A percentile compares a stretch with the other conserved stretches of the same genome.
Evolutionary conservation across 768 basidiomycete genomes (phyloP).

Genomic region (Phylloporus arenicola): DNA sequence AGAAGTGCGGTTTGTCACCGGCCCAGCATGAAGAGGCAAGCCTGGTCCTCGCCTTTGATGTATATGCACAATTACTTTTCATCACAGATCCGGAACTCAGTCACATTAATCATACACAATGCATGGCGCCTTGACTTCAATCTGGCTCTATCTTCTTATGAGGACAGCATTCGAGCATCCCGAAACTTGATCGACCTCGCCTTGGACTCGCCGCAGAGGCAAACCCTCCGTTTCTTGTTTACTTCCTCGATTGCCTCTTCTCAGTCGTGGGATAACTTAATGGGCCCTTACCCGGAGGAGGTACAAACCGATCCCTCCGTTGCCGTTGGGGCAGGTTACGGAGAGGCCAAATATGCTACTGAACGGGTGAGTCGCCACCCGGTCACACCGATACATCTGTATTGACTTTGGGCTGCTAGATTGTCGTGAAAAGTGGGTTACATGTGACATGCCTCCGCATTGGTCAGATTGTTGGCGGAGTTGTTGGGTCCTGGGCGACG

Average conservation of each 20-base stretch:
- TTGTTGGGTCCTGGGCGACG: too few relatives aligned
- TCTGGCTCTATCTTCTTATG: conserved; percentile 37
- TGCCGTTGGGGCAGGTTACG: conserved; percentile 39
- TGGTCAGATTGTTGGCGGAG: too few relatives aligned
- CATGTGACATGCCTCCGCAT: conserved; percentile 28
- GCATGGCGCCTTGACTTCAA: conserved; percentile 45
- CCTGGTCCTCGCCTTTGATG: too few relatives aligned
- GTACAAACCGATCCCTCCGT: conserved; percentile 27
- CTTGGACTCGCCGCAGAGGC: conserved; percentile 19
- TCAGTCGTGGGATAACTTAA: conserved; percentile 25
- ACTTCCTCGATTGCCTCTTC: conserved; percentile 38
- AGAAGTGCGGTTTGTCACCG: conserved; percentile 27
- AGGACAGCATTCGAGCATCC: conserved; percentile 35
- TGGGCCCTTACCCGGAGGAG: conserved; percentile 34
- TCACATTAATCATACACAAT: conserved; percentile 37
- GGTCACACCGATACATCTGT: too few relatives aligned
- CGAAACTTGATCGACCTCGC: conserved; percentile 29
- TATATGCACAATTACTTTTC: background rate
- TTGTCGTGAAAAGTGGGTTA: conserved; percentile 37
- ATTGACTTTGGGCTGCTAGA: conserved; percentile 11
- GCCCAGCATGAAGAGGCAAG: conserved; percentile 9
- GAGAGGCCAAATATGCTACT: conserved; percentile 37
- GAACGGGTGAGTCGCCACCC: conserved; percentile 30
- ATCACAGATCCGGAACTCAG: conserved; percentile 27
- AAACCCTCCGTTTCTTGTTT: conserved; percentile 32